Percentiles rank a stretch among this genome's conserved stretches.
phyloP scores from a whole-genome alignment of 2,329 filamentous ascomycete genomes.

The Curvularia spicifera region DNA sequence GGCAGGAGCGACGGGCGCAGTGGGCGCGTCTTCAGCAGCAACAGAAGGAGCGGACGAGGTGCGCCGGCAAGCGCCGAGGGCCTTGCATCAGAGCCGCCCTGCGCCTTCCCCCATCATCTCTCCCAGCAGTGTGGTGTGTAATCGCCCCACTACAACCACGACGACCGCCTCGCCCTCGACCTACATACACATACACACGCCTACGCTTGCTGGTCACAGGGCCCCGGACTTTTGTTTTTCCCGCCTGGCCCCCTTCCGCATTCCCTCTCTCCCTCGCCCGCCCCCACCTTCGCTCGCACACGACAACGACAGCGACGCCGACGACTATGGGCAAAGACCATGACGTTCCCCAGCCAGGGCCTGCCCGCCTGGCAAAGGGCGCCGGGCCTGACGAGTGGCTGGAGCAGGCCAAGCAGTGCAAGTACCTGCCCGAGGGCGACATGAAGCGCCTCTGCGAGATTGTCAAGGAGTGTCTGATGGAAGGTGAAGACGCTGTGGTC shows the following conservation, averaged over 20 bases:
- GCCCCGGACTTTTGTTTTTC: neutral
- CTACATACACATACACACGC: neutral
- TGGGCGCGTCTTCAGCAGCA: neutral
- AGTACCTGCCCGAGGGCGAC: constrained; percentile 91
- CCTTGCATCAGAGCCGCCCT: constrained; percentile 7
- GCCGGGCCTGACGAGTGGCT: constrained; percentile 96
- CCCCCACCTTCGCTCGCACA: neutral
- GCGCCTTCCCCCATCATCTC: neutral
- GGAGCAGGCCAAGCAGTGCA: constrained; percentile 94
- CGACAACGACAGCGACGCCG: neutral
- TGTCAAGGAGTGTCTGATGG: constrained; percentile 98
- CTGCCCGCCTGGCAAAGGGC: constrained; percentile 81
- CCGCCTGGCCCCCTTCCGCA: neutral
- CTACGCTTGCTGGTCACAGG: too few species aligned
- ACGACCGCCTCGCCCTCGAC: neutral
- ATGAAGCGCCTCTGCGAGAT: constrained; percentile 99
- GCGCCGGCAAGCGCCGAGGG: constrained; percentile 30
- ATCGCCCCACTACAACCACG: constrained; percentile 4
- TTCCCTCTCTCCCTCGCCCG: neutral
- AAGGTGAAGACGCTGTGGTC: constrained; percentile 65
- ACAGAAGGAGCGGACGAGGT: neutral
- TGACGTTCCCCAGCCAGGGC: constrained; percentile 85
- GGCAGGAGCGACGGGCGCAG: neutral
- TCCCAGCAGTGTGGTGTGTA: too few species aligned
- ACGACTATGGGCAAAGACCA: constrained; percentile 57